Percentiles rank a stretch among this genome's conserved stretches.
Evolutionary conservation across 1,284 basidiomycete genomes (phyloP).

Genomic region (Acaromyces ingoldii): DNA sequence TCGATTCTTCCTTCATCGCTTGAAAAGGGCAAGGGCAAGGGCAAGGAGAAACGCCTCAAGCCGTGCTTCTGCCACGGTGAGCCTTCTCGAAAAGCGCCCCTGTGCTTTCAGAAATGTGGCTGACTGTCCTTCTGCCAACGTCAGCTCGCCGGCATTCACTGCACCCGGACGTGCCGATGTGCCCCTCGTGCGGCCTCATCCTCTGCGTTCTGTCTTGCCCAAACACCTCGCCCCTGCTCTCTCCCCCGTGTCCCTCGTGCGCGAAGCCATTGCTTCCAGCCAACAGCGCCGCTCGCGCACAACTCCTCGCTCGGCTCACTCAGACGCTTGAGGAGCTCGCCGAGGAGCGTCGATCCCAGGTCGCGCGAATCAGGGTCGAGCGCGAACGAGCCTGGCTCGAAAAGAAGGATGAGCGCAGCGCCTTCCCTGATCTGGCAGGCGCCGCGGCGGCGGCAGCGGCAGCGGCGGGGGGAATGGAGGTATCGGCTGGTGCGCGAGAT

Average conservation of each 20-base stretch:
- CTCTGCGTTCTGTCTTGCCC: neutral
- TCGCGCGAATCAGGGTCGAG: neutral
- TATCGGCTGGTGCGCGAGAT: neutral
- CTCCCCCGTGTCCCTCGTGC: conserved; percentile 2
- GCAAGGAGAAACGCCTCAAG: neutral
- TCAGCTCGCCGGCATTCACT: conserved; percentile 2
- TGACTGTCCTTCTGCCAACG: neutral
- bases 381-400: neutral
- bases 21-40: neutral
- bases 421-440: conserved; percentile 3
- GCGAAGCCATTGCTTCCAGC: neutral
- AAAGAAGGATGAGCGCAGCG: neutral
- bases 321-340: neutral
- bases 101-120: too few relatives aligned
- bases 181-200: conserved; percentile 2
- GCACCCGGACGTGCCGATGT: conserved; percentile 2
- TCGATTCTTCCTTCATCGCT: too few relatives aligned
- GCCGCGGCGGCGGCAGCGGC: neutral
- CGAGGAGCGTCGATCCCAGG: neutral
- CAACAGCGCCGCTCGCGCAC: neutral
- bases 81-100: neutral
- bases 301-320: neutral
- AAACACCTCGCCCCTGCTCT: neutral
- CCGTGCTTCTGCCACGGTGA: conserved; percentile 7
- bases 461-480: neutral